Percentiles rank a stretch among this genome's conserved stretches.
phyloP scores from a whole-genome alignment of 495 filamentous ascomycete species.

The Thermochaetoides thermophila region DNA sequence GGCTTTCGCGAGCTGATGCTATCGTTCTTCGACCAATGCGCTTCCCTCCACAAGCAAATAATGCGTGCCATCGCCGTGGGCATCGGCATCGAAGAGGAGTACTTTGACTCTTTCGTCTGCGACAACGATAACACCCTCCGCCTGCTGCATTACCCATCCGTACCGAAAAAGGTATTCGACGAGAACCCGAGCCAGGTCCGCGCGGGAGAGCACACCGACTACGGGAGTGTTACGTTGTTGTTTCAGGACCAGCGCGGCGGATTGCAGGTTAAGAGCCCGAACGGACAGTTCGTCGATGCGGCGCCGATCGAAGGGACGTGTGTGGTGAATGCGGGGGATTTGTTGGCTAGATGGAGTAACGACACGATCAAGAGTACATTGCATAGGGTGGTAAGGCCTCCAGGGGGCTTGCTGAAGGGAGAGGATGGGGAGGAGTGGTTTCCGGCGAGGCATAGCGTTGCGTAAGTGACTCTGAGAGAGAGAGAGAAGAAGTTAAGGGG shows the following conservation, averaged over 20 bases:
- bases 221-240: conserved; percentile 73
- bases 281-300: conserved; percentile 67
- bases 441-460: conserved; percentile 53
- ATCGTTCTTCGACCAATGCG: conserved; percentile 56
- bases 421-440: conserved; percentile 30
- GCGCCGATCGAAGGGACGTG: conserved; percentile 70
- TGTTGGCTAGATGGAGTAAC: conserved; percentile 82
- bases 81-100: conserved; percentile 54
- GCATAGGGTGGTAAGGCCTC: conserved; percentile 83
- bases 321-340: conserved; percentile 83
- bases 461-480: conserved; percentile 27
- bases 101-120: conserved; percentile 64
- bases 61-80: conserved; percentile 85
- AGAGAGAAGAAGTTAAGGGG: neutral
- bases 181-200: conserved; percentile 61
- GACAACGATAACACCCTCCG: conserved; percentile 73
- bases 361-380: conserved; percentile 77
- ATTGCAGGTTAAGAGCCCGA: conserved; percentile 66
- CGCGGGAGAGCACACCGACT: conserved; percentile 79
- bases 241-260: conserved; percentile 81
- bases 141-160: conserved; percentile 76
- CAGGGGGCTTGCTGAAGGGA: conserved; percentile 16
- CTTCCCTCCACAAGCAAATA: conserved; percentile 57
- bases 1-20: conserved; percentile 61
- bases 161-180: conserved; percentile 50